Base-by-base conservation (phyloP, 2,329 filamentous ascomycete genomes). In the Cladosporium velox region DNA sequence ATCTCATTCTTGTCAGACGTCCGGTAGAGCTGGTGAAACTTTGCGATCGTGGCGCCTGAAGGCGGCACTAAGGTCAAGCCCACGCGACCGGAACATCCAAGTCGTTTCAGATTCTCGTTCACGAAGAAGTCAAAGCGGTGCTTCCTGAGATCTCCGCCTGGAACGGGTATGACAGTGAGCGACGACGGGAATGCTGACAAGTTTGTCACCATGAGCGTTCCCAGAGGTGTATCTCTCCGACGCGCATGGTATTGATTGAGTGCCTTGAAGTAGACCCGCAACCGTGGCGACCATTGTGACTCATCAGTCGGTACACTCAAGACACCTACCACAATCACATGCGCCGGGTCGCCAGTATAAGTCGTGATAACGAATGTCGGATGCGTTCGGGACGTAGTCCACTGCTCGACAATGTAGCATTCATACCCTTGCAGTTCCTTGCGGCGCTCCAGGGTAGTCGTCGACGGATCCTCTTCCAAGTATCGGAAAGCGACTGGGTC, bases 361-460 rank as follows among this genome's bases (percentile, higher is more conserved):
- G 93, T 97, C 51, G 91, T 91, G 70, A 98, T 96, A 59, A 96
- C 87, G 69, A 96, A 91, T 18, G 94, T 97, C 0, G 94, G 94
- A 68, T 96, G 92, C 65, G 88, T 86, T 62, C 95, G 88, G 14
- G 94, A 97, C 78, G 93, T 97, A 6, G 92, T 92, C 95, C 95
- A 99, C 83, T 99, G 95, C 78, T 98, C 95, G 70, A 98, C 92
- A 18, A 98, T 81, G 78, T 98, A 98, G 68, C 94, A 84, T 77
- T 98, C 93, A 79, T 97, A 98, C 70, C 94, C 94, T 67, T 86
- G 81, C 6, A 99, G 84, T 59, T 86, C 82, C 59, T 85, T 84
- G 65, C 88, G 87, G 63, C 90, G 89, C 71, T 93, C 87, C 69
- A 97, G 83, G 8, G 97, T 88, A 3, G 83, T 84, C 4, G 92